A percentile compares a stretch with the other conserved stretches of the same genome.
Conservation (phyloP, 148 eudicot genomes). For the Rhododendron ferrugineum region DNA sequence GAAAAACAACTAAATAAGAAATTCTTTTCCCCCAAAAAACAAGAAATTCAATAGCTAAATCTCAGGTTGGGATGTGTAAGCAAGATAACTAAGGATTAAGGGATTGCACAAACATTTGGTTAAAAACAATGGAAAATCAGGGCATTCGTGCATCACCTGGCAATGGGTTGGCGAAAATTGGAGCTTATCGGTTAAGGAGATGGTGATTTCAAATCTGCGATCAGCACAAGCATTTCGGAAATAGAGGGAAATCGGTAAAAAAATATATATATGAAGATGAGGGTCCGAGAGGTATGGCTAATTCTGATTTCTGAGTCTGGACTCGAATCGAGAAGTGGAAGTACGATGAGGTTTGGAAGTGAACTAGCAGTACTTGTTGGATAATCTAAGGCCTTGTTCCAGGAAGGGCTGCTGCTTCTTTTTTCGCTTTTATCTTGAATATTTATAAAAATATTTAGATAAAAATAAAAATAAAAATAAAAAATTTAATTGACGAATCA, state of each 20-base stretch:
- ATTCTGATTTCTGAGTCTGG: neutral
- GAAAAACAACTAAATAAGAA: neutral
- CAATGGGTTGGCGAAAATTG: neutral
- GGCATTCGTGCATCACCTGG: conserved; percentile 7
- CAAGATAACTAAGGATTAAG: neutral
- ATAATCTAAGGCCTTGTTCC: no score
- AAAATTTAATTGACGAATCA: no score
- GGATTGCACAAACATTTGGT: neutral
- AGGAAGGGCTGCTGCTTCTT: no score
- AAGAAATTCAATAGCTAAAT: neutral
- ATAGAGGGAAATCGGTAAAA: neutral
- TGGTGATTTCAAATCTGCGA: neutral
- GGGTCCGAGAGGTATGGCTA: no score
- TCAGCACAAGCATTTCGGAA: neutral
- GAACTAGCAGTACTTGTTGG: neutral
- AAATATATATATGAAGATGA: neutral
- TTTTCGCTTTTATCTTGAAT: no score
- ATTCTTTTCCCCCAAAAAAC: neutral
- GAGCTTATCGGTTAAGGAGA: neutral
- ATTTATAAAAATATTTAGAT: no score
- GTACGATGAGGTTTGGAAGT: neutral
- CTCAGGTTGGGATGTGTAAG: neutral
- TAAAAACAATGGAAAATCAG: neutral
- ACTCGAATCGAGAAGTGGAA: neutral
- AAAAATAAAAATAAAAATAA: no score